These are phyloP conservation scores for Fusarium falciforme DNA, from an alignment of 2,329 filamentous ascomycete species.

Conservation along the genomic window DNA sequence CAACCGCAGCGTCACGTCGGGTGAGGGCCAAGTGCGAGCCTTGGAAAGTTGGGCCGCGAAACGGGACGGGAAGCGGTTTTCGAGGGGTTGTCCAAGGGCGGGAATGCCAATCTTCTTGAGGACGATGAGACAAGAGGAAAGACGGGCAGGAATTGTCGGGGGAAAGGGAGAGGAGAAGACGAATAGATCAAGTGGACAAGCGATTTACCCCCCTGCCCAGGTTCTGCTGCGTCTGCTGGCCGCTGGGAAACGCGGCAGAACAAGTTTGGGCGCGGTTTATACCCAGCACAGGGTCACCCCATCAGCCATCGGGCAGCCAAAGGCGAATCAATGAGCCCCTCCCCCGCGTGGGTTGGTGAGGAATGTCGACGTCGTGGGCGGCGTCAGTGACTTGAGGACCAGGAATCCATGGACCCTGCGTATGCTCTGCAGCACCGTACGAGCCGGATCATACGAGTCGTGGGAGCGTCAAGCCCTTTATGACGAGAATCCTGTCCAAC, in stretches of 20 bases:
- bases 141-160: constrained; percentile 2
- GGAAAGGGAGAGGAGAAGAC: constrained; percentile 18
- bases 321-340: constrained; percentile 41
- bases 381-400: constrained; percentile 27
- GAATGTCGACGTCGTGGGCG: constrained; percentile 31
- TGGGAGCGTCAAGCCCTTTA: neutral
- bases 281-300: constrained; percentile 35
- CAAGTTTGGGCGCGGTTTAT: constrained; percentile 40
- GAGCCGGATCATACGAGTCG: constrained; percentile 37
- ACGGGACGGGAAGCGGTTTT: constrained; percentile 12
- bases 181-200: constrained; percentile 19
- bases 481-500: constrained; percentile 24
- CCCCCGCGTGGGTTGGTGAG: constrained; percentile 42
- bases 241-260: constrained; percentile 40
- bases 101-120: constrained; percentile 10
- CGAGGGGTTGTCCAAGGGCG: constrained; percentile 6
- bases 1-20: constrained; percentile 46
- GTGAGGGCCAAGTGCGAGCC: constrained; percentile 40
- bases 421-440: constrained; percentile 25
- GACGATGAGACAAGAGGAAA: neutral
- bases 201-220: neutral
- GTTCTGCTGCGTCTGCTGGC: constrained; percentile 28
- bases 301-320: constrained; percentile 37
- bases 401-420: constrained; percentile 29
- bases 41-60: constrained; percentile 44